phyloP scores from a whole-genome alignment of 176 grass and related monocot species.

The Poa annua region DNA sequence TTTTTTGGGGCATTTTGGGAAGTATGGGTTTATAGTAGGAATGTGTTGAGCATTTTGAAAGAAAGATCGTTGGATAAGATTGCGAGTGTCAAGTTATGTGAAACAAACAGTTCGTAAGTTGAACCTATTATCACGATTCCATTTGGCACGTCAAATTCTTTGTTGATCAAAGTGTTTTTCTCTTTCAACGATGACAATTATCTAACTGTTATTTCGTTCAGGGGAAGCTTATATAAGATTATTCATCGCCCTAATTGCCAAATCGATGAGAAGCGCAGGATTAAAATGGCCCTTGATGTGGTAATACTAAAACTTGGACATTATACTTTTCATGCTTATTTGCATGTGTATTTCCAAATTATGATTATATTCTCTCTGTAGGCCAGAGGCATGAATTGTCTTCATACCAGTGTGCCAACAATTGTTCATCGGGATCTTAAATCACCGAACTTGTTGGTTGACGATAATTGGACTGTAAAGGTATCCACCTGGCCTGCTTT shows the following conservation, averaged over 20 bases:
- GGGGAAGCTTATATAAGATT: constrained; percentile 91
- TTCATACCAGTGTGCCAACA: constrained; percentile 89
- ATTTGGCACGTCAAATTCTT: background rate
- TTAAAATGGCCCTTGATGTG: constrained; percentile 96
- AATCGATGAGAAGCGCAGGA: constrained; percentile 92
- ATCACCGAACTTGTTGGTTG: constrained; percentile 94
- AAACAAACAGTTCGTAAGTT: constrained; percentile 4
- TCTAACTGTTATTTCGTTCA: constrained; percentile 45
- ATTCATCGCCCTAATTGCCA: constrained; percentile 83
- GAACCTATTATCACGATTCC: constrained; percentile 18
- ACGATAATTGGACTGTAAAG: constrained; percentile 96
- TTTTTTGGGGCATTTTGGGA: background rate
- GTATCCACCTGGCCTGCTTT: constrained; percentile 49
- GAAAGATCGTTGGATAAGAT: background rate
- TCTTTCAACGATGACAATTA: constrained; percentile 30
- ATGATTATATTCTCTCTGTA: constrained; percentile 47
- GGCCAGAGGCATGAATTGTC: constrained; percentile 94
- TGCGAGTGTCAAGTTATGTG: background rate
- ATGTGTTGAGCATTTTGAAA: background rate
- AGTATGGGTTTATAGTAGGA: background rate
- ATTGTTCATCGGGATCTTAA: constrained; percentile 95
- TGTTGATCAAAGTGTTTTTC: background rate
- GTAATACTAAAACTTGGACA: constrained; percentile 53
- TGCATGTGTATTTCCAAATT: constrained; percentile 23
- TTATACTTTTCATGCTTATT: constrained; percentile 43